A percentile compares a stretch with the other conserved stretches of the same genome.
These are phyloP conservation scores for Alternaria sp. DNA, from an alignment of 2,329 filamentous ascomycete genomes.

Conservation along the genomic window DNA sequence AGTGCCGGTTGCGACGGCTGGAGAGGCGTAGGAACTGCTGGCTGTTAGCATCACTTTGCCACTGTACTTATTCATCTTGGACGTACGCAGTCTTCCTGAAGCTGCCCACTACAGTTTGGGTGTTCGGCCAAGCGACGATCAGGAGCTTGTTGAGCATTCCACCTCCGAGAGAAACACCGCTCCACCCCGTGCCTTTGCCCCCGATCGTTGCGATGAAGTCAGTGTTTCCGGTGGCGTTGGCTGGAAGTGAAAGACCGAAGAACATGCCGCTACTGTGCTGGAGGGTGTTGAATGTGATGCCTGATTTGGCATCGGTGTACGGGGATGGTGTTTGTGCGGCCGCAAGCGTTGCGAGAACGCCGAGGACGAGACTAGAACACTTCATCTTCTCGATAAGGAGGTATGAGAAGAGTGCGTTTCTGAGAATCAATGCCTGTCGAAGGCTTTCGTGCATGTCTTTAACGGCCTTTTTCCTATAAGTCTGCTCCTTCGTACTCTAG, in stretches of 20 bases:
- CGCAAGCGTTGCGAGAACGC: background rate
- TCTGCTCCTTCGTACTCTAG: background rate
- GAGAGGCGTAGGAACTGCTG: background rate
- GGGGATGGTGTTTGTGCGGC: background rate
- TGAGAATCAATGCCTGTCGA: fast-evolving
- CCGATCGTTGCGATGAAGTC: background rate
- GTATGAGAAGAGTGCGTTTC: background rate
- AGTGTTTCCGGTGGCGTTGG: background rate
- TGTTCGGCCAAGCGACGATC: background rate
- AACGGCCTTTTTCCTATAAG: background rate
- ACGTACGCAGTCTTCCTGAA: background rate
- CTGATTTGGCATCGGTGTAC: background rate
- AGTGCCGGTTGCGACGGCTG: background rate
- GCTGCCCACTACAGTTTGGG: background rate
- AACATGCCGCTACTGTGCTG: background rate
- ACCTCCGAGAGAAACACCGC: background rate
- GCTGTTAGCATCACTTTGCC: too few relatives aligned
- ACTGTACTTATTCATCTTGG: too few relatives aligned
- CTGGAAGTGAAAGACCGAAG: background rate
- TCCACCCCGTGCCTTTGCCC: background rate
- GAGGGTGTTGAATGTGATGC: background rate
- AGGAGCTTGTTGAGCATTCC: background rate
- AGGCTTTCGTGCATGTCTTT: background rate
- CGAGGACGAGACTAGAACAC: background rate
- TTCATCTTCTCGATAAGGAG: background rate